Evolutionary conservation across 1,139 yeast species (phyloP).

Genomic region (Pichia sp.): DNA sequence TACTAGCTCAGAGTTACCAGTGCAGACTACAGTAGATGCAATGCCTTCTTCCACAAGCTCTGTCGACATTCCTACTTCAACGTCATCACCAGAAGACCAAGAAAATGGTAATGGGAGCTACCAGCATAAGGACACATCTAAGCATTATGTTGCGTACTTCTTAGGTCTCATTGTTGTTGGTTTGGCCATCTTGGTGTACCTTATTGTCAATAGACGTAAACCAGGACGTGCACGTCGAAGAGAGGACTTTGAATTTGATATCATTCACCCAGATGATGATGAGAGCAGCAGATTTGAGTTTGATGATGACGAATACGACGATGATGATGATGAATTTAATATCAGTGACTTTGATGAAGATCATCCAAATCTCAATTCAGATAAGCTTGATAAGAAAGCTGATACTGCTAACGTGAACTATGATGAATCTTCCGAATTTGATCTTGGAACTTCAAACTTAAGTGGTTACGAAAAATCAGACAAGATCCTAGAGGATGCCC

Average conservation of each 20-base stretch:
- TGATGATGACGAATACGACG: slow-evolving; percentile 15
- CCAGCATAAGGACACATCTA: slow-evolving; percentile 26
- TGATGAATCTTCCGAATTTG: slow-evolving; percentile 4
- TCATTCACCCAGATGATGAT: slow-evolving; percentile 60
- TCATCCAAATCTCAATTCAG: background rate
- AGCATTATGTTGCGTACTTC: slow-evolving; percentile 36
- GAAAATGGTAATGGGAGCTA: slow-evolving; percentile 4
- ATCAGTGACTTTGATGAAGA: slow-evolving; percentile 4
- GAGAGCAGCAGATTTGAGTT: slow-evolving; percentile 25
- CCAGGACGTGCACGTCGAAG: slow-evolving; percentile 52
- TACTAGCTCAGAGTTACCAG: background rate
- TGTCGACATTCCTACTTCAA: background rate
- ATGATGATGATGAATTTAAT: slow-evolving; percentile 2
- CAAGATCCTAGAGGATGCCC: slow-evolving; percentile 5
- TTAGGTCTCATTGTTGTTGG: slow-evolving; percentile 55
- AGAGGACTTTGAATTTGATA: slow-evolving; percentile 73
- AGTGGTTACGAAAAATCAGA: slow-evolving; percentile 8
- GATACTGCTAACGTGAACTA: background rate
- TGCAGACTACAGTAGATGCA: background rate
- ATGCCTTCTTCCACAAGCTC: background rate
- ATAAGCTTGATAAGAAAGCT: background rate
- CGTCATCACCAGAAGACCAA: background rate
- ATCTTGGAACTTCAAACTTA: slow-evolving; percentile 8
- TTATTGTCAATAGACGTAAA: slow-evolving; percentile 41
- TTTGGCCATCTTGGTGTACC: slow-evolving; percentile 42